Conservation (phyloP, 305 asterid species). For the Ruellia speciosa region DNA sequence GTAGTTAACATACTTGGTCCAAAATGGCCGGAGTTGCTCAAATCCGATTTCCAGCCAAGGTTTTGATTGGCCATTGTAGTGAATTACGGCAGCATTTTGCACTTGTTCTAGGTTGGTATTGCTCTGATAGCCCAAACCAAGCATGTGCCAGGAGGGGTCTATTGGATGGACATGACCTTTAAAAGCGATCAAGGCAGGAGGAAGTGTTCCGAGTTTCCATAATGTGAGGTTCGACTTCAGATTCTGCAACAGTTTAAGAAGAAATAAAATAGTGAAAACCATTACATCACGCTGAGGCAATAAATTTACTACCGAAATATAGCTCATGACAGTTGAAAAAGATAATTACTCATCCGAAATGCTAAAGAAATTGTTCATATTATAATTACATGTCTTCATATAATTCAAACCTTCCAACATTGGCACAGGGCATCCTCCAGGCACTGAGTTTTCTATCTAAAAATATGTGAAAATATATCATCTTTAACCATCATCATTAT, state of each 20-base stretch:
- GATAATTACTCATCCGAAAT: too few species aligned
- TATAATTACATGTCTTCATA: too few species aligned
- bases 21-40: slow-evolving; percentile 72
- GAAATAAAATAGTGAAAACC: not conserved
- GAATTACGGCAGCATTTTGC: slow-evolving; percentile 63
- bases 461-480: too few species aligned
- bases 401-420: too few species aligned
- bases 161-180: slow-evolving; percentile 60
- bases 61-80: slow-evolving; percentile 67
- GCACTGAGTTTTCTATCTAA: too few species aligned
- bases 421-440: too few species aligned
- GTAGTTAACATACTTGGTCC: slow-evolving; percentile 63
- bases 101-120: slow-evolving; percentile 46
- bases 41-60: slow-evolving; percentile 75
- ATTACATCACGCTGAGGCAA: not conserved
- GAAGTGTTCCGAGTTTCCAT: slow-evolving; percentile 75
- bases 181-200: slow-evolving; percentile 72
- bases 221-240: slow-evolving; percentile 56
- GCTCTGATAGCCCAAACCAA: slow-evolving; percentile 70
- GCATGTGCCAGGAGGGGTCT: slow-evolving; percentile 72
- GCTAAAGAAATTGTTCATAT: too few species aligned
- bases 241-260: slow-evolving; percentile 39
- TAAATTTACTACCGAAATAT: too few species aligned
- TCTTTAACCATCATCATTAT: too few species aligned
- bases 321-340: not conserved